phyloP scores from a whole-genome alignment of 2,329 filamentous ascomycete genomes.

The Fusarium sp. region DNA sequence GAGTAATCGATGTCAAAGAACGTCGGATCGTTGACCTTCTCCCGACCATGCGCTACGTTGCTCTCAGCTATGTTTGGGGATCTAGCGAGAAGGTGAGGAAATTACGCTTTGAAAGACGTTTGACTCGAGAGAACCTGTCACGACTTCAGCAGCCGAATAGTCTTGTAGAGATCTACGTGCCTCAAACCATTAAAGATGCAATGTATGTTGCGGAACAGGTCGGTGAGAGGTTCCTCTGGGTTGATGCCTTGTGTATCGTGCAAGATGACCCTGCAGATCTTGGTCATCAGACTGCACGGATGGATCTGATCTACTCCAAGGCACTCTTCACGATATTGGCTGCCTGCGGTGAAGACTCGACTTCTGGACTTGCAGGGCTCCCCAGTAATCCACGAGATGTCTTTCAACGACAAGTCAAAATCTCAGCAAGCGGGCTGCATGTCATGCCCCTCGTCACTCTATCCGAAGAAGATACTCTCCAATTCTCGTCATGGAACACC shows the following conservation, averaged over 20 bases:
- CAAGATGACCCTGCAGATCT: conserved; percentile 17
- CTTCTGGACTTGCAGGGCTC: neutral
- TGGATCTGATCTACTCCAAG: conserved; percentile 21
- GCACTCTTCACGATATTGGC: neutral
- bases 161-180: neutral
- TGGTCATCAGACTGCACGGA: neutral
- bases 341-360: neutral
- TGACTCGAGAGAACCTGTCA: neutral
- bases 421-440: neutral
- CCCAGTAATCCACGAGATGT: neutral
- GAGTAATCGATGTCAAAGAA: conserved; percentile 9
- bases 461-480: neutral
- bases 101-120: neutral
- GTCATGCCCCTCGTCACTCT: neutral
- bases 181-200: conserved; percentile 16
- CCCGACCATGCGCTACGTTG: conserved; percentile 10
- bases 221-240: conserved; percentile 19
- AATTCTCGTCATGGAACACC: neutral
- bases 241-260: conserved; percentile 29
- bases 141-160: neutral
- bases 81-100: neutral
- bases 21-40: neutral
- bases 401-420: neutral
- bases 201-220: neutral
- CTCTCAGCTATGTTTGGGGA: conserved; percentile 31